Evolutionary conservation across 202 grass and related monocot genomes (phyloP).

Genomic region (Bolboschoenoplectus hybrid): DNA sequence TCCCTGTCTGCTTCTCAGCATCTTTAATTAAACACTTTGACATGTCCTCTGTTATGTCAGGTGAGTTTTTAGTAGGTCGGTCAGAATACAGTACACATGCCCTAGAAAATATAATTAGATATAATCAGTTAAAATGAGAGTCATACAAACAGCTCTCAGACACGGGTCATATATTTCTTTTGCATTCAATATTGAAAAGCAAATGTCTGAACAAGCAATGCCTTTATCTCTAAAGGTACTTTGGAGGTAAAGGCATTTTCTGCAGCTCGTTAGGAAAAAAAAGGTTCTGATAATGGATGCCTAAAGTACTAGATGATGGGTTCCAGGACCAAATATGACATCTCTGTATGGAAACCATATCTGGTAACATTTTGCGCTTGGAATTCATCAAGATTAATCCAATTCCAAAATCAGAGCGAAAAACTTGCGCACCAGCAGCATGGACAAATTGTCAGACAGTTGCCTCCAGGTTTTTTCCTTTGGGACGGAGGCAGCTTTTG

Average conservation of each 20-base stretch:
- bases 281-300: not conserved
- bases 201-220: not conserved
- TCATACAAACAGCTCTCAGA: not conserved
- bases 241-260: not conserved
- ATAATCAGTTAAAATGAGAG: conserved; percentile 5
- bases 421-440: not conserved
- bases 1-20: conserved; percentile 48
- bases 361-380: not conserved
- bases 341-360: not conserved
- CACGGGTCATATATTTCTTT: not conserved
- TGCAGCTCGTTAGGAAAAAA: not conserved
- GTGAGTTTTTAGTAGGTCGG: conserved; percentile 55
- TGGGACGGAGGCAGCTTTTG: too few species aligned
- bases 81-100: conserved; percentile 72
- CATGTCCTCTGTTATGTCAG: conserved; percentile 67
- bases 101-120: conserved; percentile 49
- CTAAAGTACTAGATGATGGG: not conserved
- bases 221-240: not conserved
- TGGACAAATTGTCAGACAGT: not conserved
- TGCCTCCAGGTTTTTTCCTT: not conserved
- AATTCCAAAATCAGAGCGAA: not conserved
- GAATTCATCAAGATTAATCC: not conserved
- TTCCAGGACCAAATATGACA: not conserved
- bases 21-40: conserved; percentile 87
- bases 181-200: conserved; percentile 4